These are phyloP conservation scores for Silene vulgaris DNA, from an alignment of 179 eudicot genomes.

Conservation along the genomic window DNA sequence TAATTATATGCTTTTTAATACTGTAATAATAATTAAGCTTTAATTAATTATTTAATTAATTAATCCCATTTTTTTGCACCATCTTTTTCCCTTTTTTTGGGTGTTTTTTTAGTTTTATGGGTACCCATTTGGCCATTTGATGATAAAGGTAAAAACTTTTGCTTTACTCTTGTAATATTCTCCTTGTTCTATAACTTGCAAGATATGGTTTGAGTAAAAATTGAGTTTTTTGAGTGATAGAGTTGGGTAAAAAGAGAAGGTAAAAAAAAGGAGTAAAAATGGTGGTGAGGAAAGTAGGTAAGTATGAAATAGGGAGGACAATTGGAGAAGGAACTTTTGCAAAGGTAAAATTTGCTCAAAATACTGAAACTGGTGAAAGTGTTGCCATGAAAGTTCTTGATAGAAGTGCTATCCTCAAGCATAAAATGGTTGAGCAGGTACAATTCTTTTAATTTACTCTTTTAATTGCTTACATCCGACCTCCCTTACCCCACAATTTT, in stretches of 20 bases:
- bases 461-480: neutral
- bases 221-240: neutral
- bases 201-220: neutral
- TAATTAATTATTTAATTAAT: neutral
- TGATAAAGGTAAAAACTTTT: neutral
- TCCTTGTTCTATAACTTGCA: neutral
- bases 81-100: slow-evolving; percentile 2
- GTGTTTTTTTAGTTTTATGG: neutral
- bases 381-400: slow-evolving; percentile 87
- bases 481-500: too few relatives aligned
- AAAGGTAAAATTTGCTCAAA: slow-evolving; percentile 86
- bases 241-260: slow-evolving; percentile 1
- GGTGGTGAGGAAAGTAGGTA: slow-evolving; percentile 84
- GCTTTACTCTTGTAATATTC: slow-evolving; percentile 10
- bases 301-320: slow-evolving; percentile 85
- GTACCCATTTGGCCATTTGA: neutral
- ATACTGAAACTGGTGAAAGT: slow-evolving; percentile 87
- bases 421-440: slow-evolving; percentile 95
- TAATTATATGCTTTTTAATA: neutral
- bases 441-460: neutral
- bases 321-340: slow-evolving; percentile 91
- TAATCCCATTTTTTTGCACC: slow-evolving; percentile 7
- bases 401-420: slow-evolving; percentile 78
- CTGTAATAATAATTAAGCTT: too few relatives aligned
- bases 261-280: slow-evolving; percentile 27